Evolutionary conservation across 306 rosid genomes (phyloP).

Genomic region (Lagenaria siceraria): DNA sequence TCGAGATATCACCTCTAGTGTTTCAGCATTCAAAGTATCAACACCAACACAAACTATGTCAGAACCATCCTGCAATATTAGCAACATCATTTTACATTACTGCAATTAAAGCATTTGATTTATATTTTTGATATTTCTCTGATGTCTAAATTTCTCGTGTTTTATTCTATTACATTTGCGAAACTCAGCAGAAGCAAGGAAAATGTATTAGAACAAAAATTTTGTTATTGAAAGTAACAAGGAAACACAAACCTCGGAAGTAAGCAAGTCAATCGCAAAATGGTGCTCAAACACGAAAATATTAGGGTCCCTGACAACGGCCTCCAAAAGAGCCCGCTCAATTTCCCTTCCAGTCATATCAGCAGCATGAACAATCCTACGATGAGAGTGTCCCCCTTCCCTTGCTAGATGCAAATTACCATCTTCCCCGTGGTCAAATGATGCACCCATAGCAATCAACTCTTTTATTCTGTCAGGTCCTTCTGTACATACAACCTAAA

Average conservation of each 20-base stretch:
- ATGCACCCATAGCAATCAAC: constrained; percentile 84
- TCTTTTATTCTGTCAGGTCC: constrained; percentile 92
- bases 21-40: constrained; percentile 71
- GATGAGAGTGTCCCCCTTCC: constrained; percentile 96
- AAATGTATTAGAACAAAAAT: background rate
- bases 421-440: constrained; percentile 87
- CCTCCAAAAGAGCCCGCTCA: constrained; percentile 63
- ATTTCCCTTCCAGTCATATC: constrained; percentile 96
- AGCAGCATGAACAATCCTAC: constrained; percentile 85
- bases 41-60: constrained; percentile 70
- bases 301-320: constrained; percentile 55
- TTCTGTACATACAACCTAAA: constrained; percentile 95
- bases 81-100: constrained; percentile 17
- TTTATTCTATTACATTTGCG: background rate
- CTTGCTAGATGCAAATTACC: constrained; percentile 82
- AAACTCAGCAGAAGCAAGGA: background rate
- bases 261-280: constrained; percentile 85
- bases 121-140: background rate
- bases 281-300: constrained; percentile 79
- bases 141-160: background rate
- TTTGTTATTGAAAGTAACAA: background rate
- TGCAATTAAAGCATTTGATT: background rate
- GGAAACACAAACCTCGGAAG: constrained; percentile 52
- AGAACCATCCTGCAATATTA: constrained; percentile 50
- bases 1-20: constrained; percentile 48